Evolutionary conservation across 306 rosid genomes (phyloP), one percentile per base, ranked within the genome.

Genomic region (Begonia masoniana): DNA sequence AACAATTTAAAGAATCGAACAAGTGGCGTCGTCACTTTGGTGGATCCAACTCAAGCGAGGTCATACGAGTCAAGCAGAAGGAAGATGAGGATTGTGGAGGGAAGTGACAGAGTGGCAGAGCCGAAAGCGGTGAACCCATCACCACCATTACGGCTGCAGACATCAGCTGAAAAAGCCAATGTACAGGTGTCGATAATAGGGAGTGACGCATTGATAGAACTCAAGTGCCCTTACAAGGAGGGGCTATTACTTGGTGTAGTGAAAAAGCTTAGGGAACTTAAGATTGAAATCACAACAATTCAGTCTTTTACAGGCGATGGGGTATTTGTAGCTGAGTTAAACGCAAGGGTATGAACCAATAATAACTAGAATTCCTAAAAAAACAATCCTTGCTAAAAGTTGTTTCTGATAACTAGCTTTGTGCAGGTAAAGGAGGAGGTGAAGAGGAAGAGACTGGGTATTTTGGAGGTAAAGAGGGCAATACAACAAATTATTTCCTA

Each of bases 391-490:
- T 17, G 19, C 19, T 17, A 17, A 17, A 17, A 17, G 19, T 17
- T 17, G 19, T 17, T 17, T 17, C 19, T 17, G 19, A 17, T 17
- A 17, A 17, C 19, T 17, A 17, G 47, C 54, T 7, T 17, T 26
- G 56, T 51, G 46, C 71, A 77, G 83, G 96, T 91, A 36, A 88
- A 75, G 80, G 96, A 81, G 5, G 62, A 77, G 42, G 59, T 23
- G 3, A 79, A 64, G 47, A 94, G 94, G 39, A 91, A 77, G 75
- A 91, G 75, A 68, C 63, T 81, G n/a, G 83, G 86, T 65, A 91
- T 91, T 62, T 80, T 87, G 61, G 94, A 91, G 65, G 99, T 85
- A 61, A 91, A 86, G 79, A 85, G 84, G 57, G 99, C 94, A 24
- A 76, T 91, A 41, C 76, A 83, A 39, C 86, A 83, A 62, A 69